Percentiles rank a stretch among this genome's conserved stretches.
These are phyloP conservation scores for Fusarium sp. DNA, from an alignment of 2,329 filamentous ascomycete genomes.

Conservation along the genomic window DNA sequence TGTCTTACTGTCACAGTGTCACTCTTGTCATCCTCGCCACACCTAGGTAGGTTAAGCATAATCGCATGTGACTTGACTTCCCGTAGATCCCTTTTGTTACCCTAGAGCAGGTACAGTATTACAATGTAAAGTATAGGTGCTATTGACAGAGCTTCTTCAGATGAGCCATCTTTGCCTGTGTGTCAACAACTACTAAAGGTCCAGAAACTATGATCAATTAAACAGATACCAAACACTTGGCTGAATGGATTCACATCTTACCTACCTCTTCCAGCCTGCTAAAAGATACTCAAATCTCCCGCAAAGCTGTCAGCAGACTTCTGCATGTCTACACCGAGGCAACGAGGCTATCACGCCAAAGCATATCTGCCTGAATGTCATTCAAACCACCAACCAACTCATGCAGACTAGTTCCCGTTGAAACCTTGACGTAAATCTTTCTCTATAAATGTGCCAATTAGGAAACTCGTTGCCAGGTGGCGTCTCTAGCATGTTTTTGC, in stretches of 20 bases:
- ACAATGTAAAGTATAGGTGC: not conserved
- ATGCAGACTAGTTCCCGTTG: not conserved
- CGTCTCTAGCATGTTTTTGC: not conserved
- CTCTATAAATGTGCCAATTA: not conserved
- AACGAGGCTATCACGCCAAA: not conserved
- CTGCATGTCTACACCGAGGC: not conserved
- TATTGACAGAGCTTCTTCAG: not conserved
- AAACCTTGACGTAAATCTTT: not conserved
- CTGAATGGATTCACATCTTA: not conserved
- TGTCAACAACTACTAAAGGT: not conserved
- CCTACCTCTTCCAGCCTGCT: not conserved
- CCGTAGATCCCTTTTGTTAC: not conserved
- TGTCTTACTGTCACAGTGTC: not conserved
- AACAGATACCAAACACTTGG: not conserved
- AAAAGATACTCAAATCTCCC: not conserved
- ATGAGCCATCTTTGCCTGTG: not conserved
- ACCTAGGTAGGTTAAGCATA: not conserved
- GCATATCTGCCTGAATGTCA: not conserved
- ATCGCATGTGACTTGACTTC: not conserved
- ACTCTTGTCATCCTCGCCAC: not conserved
- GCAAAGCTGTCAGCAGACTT: not conserved
- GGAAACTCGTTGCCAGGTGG: constrained; percentile 1
- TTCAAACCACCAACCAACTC: not conserved
- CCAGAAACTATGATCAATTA: not conserved
- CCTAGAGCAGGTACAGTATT: not conserved